Base-by-base conservation (phyloP, 495 filamentous ascomycete genomes). In the Bryoglossum gracile region DNA sequence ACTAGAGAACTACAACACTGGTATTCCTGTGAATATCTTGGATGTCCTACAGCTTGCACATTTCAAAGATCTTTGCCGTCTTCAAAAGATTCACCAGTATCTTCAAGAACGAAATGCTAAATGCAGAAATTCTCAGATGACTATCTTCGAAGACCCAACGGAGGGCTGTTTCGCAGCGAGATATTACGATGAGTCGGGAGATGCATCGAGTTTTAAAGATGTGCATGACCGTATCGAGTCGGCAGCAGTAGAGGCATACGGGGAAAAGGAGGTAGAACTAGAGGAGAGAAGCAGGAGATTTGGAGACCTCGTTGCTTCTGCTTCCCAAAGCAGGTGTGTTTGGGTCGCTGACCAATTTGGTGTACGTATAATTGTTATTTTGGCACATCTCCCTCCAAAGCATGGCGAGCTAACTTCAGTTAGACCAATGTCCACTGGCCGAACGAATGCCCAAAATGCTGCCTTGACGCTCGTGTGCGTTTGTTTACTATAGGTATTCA, bases 101-200 rank as follows among this genome's bases (percentile, higher is more conserved):
- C 49, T 78, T 33, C 44, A 50, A 8, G 14, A 52, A 6, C 59
- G 72, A 37, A 59, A 56, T 48, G 19, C 34, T 3, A 33, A 5
- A 13, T 39, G 37, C 23, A 32, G 48, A 23, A 0, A 6, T 16
- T 39, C 46, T 4, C 16, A 18, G 3, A 46, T 33, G 30, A 56
- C 6, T 2, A 70, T 78, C 8, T 76, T 78, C 37, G 26, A 39
- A n/a, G 62, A 65, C 24, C 68, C 68, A 8, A 14, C 6, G 1
- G 47, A 56, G 24, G 60, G 60, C 0, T 71, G 65, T 33, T 73
- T 78, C 56, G 67, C 70, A 2, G 68, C 58, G 23, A 56, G 50
- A 8, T 75, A 65, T 45, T 66, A 66, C 23, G 50, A 65, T 19
- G 37, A 61, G 13, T 65, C 56, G 6, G 11, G 42, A 0, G 54